These are phyloP conservation scores for Yamadazyma membranifaciens DNA, from an alignment of 1,139 yeast genomes.

Conservation along the genomic window DNA sequence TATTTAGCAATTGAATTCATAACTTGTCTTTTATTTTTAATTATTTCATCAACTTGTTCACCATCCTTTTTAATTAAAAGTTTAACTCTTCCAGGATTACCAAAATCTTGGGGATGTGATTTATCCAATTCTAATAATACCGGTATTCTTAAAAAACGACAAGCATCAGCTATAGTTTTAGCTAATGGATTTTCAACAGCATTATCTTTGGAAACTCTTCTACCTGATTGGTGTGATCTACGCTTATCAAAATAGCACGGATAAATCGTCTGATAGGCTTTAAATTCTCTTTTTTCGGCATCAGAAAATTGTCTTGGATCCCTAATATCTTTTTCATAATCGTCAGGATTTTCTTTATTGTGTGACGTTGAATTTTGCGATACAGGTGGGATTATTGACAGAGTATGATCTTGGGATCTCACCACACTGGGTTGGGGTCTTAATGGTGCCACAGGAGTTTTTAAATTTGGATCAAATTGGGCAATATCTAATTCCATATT, in stretches of 20 bases:
- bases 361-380: slow-evolving; percentile 10
- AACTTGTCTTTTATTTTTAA: slow-evolving; percentile 65
- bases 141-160: slow-evolving; percentile 48
- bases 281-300: slow-evolving; percentile 60
- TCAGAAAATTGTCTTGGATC: slow-evolving; percentile 40
- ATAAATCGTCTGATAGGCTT: slow-evolving; percentile 69
- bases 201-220: slow-evolving; percentile 63
- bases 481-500: slow-evolving; percentile 91
- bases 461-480: slow-evolving; percentile 75
- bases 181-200: slow-evolving; percentile 91
- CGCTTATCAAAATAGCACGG: slow-evolving; percentile 89
- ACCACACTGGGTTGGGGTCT: slow-evolving; percentile 56
- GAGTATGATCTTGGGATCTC: slow-evolving; percentile 58
- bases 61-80: slow-evolving; percentile 59
- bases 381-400: slow-evolving; percentile 3
- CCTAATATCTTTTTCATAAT: slow-evolving; percentile 25
- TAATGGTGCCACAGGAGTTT: slow-evolving; percentile 68
- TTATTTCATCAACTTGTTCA: slow-evolving; percentile 34
- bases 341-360: slow-evolving; percentile 7
- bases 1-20: slow-evolving; percentile 61
- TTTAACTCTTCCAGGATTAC: slow-evolving; percentile 93
- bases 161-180: slow-evolving; percentile 71
- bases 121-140: slow-evolving; percentile 73
- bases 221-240: slow-evolving; percentile 76
- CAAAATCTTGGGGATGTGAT: slow-evolving; percentile 94